These are phyloP conservation scores for Coemansia sp. DNA, from an alignment of 192 early-diverging fungal species.

Conservation along the genomic window DNA sequence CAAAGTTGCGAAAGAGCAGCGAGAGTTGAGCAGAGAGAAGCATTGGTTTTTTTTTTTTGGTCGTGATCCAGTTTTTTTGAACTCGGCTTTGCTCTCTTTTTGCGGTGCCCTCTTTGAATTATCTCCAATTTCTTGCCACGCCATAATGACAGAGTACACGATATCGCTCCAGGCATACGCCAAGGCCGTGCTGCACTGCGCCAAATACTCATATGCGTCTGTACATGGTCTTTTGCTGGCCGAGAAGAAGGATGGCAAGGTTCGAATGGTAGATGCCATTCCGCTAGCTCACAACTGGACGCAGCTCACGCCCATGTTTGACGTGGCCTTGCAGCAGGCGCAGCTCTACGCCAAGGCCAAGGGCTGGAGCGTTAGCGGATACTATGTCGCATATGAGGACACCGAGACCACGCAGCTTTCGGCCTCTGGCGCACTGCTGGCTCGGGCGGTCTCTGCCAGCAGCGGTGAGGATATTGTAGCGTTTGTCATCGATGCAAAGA, in stretches of 20 bases:
- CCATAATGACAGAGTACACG: slow-evolving; percentile 34
- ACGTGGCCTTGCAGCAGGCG: slow-evolving; percentile 82
- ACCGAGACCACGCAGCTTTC: slow-evolving; percentile 32
- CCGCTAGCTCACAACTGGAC: slow-evolving; percentile 83
- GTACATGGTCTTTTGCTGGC: slow-evolving; percentile 78
- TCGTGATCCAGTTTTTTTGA: not conserved
- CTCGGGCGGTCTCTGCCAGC: slow-evolving; percentile 21
- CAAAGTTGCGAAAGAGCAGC: not conserved
- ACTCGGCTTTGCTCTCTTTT: not conserved
- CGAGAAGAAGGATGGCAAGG: slow-evolving; percentile 35
- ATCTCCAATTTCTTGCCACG: not conserved
- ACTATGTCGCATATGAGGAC: slow-evolving; percentile 51
- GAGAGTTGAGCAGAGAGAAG: not conserved
- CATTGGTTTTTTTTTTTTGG: not conserved
- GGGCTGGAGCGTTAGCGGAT: slow-evolving; percentile 30
- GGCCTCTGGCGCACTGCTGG: slow-evolving; percentile 33
- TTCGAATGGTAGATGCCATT: slow-evolving; percentile 64
- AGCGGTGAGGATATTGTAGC: slow-evolving; percentile 24
- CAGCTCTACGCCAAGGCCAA: slow-evolving; percentile 35
- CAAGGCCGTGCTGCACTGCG: slow-evolving; percentile 76
- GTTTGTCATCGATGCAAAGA: slow-evolving; percentile 46
- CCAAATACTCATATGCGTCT: slow-evolving; percentile 73
- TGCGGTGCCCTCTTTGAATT: not conserved
- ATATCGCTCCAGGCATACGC: slow-evolving; percentile 65
- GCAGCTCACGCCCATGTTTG: slow-evolving; percentile 76